Conservation (phyloP, 1,139 yeast genomes). For the Yamadazyma siamensis region DNA sequence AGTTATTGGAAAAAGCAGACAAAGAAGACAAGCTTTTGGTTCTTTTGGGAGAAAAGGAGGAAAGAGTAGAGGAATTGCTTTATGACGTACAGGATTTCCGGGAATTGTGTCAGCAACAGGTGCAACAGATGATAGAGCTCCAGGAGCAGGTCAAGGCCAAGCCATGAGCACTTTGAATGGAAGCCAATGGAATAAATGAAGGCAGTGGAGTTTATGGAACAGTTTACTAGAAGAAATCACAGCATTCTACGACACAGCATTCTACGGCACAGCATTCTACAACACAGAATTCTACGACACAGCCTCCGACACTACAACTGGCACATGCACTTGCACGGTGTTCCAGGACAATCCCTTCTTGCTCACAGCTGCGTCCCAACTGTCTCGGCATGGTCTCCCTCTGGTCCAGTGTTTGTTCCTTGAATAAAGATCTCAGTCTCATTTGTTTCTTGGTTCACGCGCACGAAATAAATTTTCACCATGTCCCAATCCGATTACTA, state of each 20-base stretch:
- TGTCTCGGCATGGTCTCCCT: conserved; percentile 1
- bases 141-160: conserved; percentile 28
- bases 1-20: conserved; percentile 32
- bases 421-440: neutral
- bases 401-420: no score
- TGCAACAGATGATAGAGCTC: conserved; percentile 77
- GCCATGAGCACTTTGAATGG: neutral
- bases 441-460: neutral
- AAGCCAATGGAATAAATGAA: no score
- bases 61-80: conserved; percentile 74
- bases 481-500: conserved; percentile 9
- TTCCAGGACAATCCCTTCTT: no score
- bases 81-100: conserved; percentile 90
- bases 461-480: conserved; percentile 2
- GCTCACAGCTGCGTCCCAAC: neutral
- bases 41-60: conserved; percentile 84
- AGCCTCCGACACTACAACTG: no score
- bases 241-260: no score
- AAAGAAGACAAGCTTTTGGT: conserved; percentile 65
- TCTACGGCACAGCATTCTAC: no score
- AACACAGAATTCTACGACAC: no score
- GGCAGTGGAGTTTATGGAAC: conserved; percentile 1
- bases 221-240: neutral
- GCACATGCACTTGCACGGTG: neutral
- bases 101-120: conserved; percentile 76